Evolutionary conservation across 345 rosid genomes (phyloP).

Genomic region (Corymbia maculata): DNA sequence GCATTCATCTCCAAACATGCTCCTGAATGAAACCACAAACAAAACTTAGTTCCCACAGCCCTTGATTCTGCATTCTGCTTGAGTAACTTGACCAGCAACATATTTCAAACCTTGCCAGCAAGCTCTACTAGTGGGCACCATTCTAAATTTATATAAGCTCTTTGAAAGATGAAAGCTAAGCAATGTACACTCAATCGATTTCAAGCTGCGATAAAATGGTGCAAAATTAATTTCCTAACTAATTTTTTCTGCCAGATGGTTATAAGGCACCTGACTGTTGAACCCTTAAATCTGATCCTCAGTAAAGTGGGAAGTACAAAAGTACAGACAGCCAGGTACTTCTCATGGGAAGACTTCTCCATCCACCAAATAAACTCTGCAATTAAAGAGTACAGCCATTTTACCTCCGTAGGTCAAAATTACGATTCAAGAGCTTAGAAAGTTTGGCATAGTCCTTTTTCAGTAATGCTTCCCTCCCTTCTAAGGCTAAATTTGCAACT

Average conservation of each 20-base stretch:
- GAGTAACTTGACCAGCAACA: neutral
- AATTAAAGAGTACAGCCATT: neutral
- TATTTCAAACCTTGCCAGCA: neutral
- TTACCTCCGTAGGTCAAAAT: conserved; percentile 85
- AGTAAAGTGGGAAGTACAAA: neutral
- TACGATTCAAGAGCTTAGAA: conserved; percentile 63
- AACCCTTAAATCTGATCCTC: neutral
- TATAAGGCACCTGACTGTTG: neutral
- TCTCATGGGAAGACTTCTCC: neutral
- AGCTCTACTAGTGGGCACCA: neutral
- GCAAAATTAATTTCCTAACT: neutral
- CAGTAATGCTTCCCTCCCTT: conserved; percentile 56
- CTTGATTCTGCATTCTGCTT: neutral
- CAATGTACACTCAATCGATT: neutral
- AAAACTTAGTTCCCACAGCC: neutral
- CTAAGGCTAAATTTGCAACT: conserved; percentile 58
- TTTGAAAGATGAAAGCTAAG: neutral
- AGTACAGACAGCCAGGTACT: neutral
- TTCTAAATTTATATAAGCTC: neutral
- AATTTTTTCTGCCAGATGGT: neutral
- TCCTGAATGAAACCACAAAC: conserved; percentile 17
- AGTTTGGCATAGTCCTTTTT: conserved; percentile 58
- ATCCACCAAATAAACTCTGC: neutral
- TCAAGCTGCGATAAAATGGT: neutral
- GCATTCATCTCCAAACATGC: conserved; percentile 80